Evolutionary conservation across 371 early-diverging fungal genomes (phyloP), one percentile per base, ranked within the genome.

Genomic region (Syncephalastrum monosporum): DNA sequence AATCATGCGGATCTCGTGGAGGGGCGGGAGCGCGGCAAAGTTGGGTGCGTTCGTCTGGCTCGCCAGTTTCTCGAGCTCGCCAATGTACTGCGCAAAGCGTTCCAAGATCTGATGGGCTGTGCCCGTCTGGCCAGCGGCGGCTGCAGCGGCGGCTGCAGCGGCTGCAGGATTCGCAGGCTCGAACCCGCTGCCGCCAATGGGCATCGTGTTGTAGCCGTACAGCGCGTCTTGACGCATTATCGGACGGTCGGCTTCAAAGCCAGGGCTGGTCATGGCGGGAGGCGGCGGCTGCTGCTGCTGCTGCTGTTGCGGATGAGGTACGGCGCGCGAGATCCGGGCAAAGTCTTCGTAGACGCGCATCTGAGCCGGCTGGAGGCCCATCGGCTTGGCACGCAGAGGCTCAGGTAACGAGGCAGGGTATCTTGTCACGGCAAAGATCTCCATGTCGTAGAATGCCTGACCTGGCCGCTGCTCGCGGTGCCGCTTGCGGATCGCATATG

Each of bases 401-500:
- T 97, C 97, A 0, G 97, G 97, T 47, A 96, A 79, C 4, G 83
- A 90, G 42, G 87, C 65, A 6, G 94, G 92, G 61, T 92, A 97
- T 19, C 89, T 79, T 3, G 90, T 73, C 53, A 75, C 74, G n/a
- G 86, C 74, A 58, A 86, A 92, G 0, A 88, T 82, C 8, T 85
- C 81, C 69, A 92, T 82, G 69, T 97, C 97, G 61, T 89, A 92
- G 73, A 82, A 98, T 13, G 94, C 92, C 68, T 94, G 93, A 13
- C 85, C 89, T 8, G 87, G 84, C 23, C 92, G 85, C 73, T 81
- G 74, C n/a, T 96, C 97, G 2, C 96, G 84, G 63, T 92, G 92
- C 63, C 91, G 91, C 66, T 90, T 84, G 25, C 98, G 84, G 46
- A 72, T 82, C 13, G 79, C 55, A 58, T 84, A 93, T 15, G 91